Base-by-base conservation (phyloP, 2,329 filamentous ascomycete species). In the Paracoccidioides brasiliensis region DNA sequence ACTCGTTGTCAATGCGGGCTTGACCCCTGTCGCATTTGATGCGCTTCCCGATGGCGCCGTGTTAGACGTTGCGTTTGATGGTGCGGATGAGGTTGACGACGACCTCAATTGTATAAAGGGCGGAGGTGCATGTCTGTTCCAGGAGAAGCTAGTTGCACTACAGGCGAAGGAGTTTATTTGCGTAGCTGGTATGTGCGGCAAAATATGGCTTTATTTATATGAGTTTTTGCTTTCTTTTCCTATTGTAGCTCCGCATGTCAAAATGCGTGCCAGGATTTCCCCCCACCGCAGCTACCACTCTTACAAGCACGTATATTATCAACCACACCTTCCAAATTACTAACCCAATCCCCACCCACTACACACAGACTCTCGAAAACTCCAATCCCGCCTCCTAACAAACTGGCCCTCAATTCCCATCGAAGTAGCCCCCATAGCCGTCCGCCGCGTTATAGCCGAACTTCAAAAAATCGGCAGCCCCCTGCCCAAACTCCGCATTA, bases 21-120 rank as follows among this genome's bases (percentile, higher is more conserved):
- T 97, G 55, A 81, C 80, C 30, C 82, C 93, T 10, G 81, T 90
- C 55, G 82, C 83, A 62, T 87, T 95, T 64, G 86, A 91, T 65
- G 81, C 85, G 58, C 75, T 94, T 14, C 85, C 86, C 0, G 68
- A 77, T 43, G 77, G 78, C 54, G 74, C 74, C 12, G 70, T 83
- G 67, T 79, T 98, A 33, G 91, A 97, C 65, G 86, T 97, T 15
- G 88, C 87, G 52, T 98, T 98, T 68, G 93, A 98, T 67, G 93
- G 93, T 54, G 93, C 93, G 3, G 93, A 98, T 69, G 93, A 98
- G 75, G 90, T 98, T 37, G 93, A 98, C 68, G 84, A 88, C 49
- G 87, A 94, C 53, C 74, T 98, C 58, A 98, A 97, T 72, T 89
- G 91, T 67, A 97, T 98, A 76, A 97, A 97, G 76, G 93, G 93